These are phyloP conservation scores for Penicillium odoratum DNA, from an alignment of 495 filamentous ascomycete species.

Conservation along the genomic window DNA sequence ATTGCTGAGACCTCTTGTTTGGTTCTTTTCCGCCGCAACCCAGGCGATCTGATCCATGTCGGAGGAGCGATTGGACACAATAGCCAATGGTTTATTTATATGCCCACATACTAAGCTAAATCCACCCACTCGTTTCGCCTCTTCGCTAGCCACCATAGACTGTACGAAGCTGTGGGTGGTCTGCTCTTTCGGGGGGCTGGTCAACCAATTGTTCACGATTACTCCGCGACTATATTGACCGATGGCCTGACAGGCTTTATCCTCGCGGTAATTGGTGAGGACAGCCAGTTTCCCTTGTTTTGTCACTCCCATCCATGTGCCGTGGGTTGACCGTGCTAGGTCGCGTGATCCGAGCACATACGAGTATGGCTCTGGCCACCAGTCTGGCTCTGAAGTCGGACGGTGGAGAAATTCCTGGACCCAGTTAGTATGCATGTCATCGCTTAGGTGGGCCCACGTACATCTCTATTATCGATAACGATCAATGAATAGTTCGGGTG, in stretches of 20 bases:
- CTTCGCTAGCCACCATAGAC: slow-evolving; percentile 54
- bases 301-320: slow-evolving; percentile 95
- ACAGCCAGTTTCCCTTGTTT: slow-evolving; percentile 80
- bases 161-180: slow-evolving; percentile 65
- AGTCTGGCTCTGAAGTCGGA: slow-evolving; percentile 78
- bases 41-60: slow-evolving; percentile 57
- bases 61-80: slow-evolving; percentile 85
- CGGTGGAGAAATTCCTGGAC: slow-evolving; percentile 80
- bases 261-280: slow-evolving; percentile 91
- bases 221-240: slow-evolving; percentile 72
- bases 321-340: slow-evolving; percentile 63
- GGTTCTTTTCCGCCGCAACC: slow-evolving; percentile 62
- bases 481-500: slow-evolving; percentile 91
- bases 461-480: slow-evolving; percentile 91
- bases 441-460: slow-evolving; percentile 18
- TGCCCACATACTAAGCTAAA: slow-evolving; percentile 91
- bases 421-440: slow-evolving; percentile 18
- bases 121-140: slow-evolving; percentile 70
- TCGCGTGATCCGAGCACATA: slow-evolving; percentile 70
- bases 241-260: slow-evolving; percentile 45
- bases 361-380: slow-evolving; percentile 68
- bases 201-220: slow-evolving; percentile 89
- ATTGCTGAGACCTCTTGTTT: slow-evolving; percentile 83
- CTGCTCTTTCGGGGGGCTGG: slow-evolving; percentile 31
- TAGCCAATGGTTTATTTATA: slow-evolving; percentile 72